Percentiles rank a stretch among this genome's conserved stretches.
phyloP scores from a whole-genome alignment of 768 basidiomycete species.

The Mycena latifolia region DNA sequence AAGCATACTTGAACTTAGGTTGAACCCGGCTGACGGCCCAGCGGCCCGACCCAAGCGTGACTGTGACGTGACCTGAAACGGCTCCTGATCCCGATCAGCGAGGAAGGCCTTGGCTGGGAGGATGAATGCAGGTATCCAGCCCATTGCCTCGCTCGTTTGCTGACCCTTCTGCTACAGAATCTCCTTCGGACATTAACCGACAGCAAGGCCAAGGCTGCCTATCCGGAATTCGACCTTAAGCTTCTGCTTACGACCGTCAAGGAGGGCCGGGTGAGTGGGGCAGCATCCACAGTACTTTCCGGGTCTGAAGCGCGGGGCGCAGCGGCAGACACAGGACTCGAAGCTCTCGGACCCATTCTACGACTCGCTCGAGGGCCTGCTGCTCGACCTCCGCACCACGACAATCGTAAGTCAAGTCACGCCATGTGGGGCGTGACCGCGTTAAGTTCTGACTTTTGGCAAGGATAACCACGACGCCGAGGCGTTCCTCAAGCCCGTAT shows the following conservation, averaged over 20 bases:
- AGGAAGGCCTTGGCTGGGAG: conserved; percentile 42
- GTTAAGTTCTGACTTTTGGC: conserved; percentile 41
- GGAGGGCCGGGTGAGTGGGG: conserved; percentile 82
- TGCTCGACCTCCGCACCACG: conserved; percentile 86
- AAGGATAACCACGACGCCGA: conserved; percentile 92
- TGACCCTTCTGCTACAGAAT: conserved; percentile 64
- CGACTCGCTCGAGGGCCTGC: conserved; percentile 91
- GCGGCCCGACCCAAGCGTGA: no score
- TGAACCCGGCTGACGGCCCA: no score
- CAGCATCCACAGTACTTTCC: conserved; percentile 23
- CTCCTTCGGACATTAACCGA: conserved; percentile 89
- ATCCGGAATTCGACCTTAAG: conserved; percentile 80
- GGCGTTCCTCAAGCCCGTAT: conserved; percentile 94
- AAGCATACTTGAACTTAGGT: no score
- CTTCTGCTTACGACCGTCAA: conserved; percentile 87
- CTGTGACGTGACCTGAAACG: no score
- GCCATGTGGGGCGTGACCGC: conserved; percentile 34
- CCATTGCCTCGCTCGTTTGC: conserved; percentile 16
- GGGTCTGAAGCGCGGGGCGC: conserved; percentile 42
- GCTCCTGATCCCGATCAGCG: conserved; percentile 33
- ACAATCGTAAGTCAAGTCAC: conserved; percentile 66
- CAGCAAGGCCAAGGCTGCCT: conserved; percentile 72
- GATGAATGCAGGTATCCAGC: conserved; percentile 57
- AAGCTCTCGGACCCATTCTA: conserved; percentile 92
- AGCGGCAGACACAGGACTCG: conserved; percentile 65